Evolutionary conservation across 2,329 filamentous ascomycete genomes (phyloP).

Genomic region (Akanthomyces lecanii): DNA sequence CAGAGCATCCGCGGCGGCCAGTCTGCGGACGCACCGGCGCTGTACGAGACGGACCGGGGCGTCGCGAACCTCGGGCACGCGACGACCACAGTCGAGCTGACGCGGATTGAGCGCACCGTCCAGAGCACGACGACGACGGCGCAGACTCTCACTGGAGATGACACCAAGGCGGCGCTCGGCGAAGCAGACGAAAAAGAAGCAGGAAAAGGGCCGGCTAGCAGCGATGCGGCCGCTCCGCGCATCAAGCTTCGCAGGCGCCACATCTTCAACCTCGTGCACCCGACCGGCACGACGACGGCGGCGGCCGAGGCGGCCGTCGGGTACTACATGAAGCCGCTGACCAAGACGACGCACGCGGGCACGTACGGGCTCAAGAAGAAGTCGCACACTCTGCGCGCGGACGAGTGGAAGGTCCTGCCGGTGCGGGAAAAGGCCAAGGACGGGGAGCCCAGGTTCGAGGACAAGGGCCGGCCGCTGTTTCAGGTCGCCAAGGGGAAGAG

Average conservation of each 20-base stretch:
- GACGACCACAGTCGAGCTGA: conserved; percentile 22
- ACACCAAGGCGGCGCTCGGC: not conserved
- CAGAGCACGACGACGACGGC: not conserved
- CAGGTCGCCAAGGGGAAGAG: conserved; percentile 17
- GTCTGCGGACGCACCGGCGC: conserved; percentile 19
- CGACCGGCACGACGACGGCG: not conserved
- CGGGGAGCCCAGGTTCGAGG: conserved; percentile 19
- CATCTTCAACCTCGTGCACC: conserved; percentile 19
- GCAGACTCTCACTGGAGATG: not conserved
- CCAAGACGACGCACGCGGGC: not conserved
- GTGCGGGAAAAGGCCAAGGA: conserved; percentile 16
- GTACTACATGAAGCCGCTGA: conserved; percentile 1
- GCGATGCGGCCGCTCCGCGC: conserved; percentile 1
- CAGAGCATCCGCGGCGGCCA: conserved; percentile 24
- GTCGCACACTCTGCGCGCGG: not conserved
- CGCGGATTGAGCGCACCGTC: conserved; percentile 23
- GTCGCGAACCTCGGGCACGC: conserved; percentile 20
- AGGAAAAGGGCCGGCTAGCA: not conserved
- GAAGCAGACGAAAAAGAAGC: not conserved
- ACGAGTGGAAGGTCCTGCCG: not conserved
- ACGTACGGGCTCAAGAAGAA: not conserved
- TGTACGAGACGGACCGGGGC: conserved; percentile 27
- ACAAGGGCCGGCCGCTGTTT: conserved; percentile 21
- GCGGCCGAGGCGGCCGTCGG: not conserved
- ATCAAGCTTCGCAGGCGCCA: conserved; percentile 18